Evolutionary conservation across 768 basidiomycete species (phyloP), one percentile per base, ranked within the genome.

Genomic region (Suillus paluster): DNA sequence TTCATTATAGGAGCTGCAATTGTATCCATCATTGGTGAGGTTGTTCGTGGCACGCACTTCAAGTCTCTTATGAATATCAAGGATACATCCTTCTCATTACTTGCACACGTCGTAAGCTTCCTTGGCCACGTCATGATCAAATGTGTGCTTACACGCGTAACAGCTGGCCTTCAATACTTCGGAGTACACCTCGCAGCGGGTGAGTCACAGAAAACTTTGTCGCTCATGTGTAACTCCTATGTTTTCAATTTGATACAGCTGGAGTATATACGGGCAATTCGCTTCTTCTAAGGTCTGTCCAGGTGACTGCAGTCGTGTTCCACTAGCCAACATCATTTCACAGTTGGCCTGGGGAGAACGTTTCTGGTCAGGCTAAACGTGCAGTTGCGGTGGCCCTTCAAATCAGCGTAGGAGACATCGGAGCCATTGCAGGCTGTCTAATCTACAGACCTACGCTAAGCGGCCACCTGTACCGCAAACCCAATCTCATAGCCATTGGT

Each of bases 281-380:
- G 1, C 71, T 87, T 11, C 74, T 88, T 39, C 70, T 88, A 19
- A 84, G 84, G 85, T 82, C 30, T 25, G 68, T 54, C 25, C 30
- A n/a, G 19, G 11, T 50, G n/a, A 58, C 33, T 17, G 25, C 33
- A 49, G 62, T 44, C 39, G 50, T 4, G 23, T n/a, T 36, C 36
- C 21, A 39, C 17, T 25, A 17, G 12, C 33, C 53, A n/a, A n/a
- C n/a, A 45, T 23, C 27, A 15, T 23, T 42, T 44, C n/a, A 56
- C 27, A 71, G 82, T 58, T 88, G 87, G 84, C 85, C 86, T 1
- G 79, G 83, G 19, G 87, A 89, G 71, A 88, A 88, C 64, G 85
- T 89, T n/a, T 86, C 86, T 14, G 84, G 83, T 12, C 87, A 88
- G 66, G 88, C 86, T 4, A 88, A 88, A 69, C 81, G 87, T 14